Base-by-base conservation (phyloP, 306 rosid genomes). In the Quercus wislizeni region DNA sequence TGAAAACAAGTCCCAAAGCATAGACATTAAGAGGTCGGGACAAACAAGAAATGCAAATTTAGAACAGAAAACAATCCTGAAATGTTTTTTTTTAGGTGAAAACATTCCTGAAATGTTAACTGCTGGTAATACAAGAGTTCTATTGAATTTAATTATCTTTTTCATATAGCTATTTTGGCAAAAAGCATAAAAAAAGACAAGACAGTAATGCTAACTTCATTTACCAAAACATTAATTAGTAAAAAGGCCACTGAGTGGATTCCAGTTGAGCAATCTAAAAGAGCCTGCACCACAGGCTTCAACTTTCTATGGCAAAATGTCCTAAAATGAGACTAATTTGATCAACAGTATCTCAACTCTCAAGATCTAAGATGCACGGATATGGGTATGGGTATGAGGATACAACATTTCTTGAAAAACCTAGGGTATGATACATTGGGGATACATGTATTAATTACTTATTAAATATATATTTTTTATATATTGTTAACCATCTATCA, bases 191-290 rank as follows among this genome's bases (percentile, higher is more conserved):
- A 21, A 2, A 4, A 15, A 64, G 46, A 64, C 21, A 64, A 64
- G 46, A 64, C 23, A 8, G 31, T 46, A 61, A 57, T 77, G 55
- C 25, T 55, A 62, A 28, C 73, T 65, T 71, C 79, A 54, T 72
- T 55, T 59, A 54, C 77, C 58, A 59, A 65, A 78, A 74, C 71
- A 27, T 35, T 46, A 81, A 25, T 73, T 43, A 56, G 62, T 55
- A 38, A 83, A 64, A 68, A 18, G 46, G n/a, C 41, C 57, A 65
- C 46, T 17, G 49, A 23, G 51, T 65, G 23, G 72, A 67, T 3
- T 20, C 72, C 15, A 67, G 43, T 33, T 35, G 25, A 67, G 15
- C 7, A 67, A 67, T 67, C 11, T 67, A 67, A 9, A 35, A 67
- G 72, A 18, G 52, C 52, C 52, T 33, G 72, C 27, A 19, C 72